Conservation (phyloP, 352 stramenopile species). For the Phytophthora hibernalis region DNA sequence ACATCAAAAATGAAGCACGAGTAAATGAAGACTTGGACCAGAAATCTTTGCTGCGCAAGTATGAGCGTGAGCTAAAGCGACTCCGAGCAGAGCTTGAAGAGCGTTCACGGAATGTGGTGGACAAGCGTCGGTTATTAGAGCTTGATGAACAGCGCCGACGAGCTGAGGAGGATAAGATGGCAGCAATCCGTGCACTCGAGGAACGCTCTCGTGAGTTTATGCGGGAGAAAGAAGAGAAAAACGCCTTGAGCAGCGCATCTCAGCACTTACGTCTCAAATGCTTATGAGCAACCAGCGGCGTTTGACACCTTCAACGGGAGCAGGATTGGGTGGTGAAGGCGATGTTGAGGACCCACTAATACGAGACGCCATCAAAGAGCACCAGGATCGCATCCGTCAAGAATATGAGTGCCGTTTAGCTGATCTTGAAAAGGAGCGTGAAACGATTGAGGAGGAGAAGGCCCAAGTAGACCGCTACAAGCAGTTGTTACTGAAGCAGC, state of each 20-base stretch:
- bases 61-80: constrained; percentile 95
- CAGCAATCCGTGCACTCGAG: constrained; percentile 92
- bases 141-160: constrained; percentile 88
- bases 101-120: constrained; percentile 93
- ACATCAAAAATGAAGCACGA: constrained; percentile 91
- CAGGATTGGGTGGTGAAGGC: constrained; percentile 26
- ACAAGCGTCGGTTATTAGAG: constrained; percentile 93
- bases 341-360: constrained; percentile 83
- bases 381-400: constrained; percentile 91
- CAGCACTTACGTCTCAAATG: constrained; percentile 93
- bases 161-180: constrained; percentile 96
- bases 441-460: constrained; percentile 95
- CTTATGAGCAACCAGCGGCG: constrained; percentile 81
- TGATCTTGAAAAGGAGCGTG: constrained; percentile 94
- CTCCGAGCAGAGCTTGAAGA: constrained; percentile 93
- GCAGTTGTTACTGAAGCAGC: constrained; percentile 95
- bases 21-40: constrained; percentile 95
- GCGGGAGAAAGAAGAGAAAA: constrained; percentile 96
- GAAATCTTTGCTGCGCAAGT: constrained; percentile 93
- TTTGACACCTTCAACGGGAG: constrained; percentile 20
- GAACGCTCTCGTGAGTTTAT: constrained; percentile 94
- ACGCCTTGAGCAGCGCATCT: constrained; percentile 94
- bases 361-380: constrained; percentile 86
- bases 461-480: constrained; percentile 97
- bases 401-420: constrained; percentile 93